phyloP scores from a whole-genome alignment of 805 yeast genomes.

The Hanseniaspora occidentalis region DNA sequence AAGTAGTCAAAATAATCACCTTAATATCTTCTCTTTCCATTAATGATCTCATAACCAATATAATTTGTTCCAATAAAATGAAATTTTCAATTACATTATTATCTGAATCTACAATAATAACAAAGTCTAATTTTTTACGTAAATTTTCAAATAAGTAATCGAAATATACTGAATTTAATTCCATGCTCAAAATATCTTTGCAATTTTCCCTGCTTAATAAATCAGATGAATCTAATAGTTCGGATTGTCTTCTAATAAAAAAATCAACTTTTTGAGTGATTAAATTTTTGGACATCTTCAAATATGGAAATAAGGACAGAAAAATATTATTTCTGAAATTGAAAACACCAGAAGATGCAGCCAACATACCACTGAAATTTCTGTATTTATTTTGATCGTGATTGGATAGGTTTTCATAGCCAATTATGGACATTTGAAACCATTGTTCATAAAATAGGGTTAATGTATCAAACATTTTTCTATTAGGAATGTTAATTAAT shows the following conservation, averaged over 20 bases:
- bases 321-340: slow-evolving; percentile 21
- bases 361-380: slow-evolving; percentile 61
- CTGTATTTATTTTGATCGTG: slow-evolving; percentile 37
- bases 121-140: slow-evolving; percentile 25
- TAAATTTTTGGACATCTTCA: slow-evolving; percentile 9
- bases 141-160: slow-evolving; percentile 29
- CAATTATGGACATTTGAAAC: slow-evolving; percentile 10
- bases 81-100: slow-evolving; percentile 17
- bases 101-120: slow-evolving; percentile 23
- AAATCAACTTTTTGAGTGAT: slow-evolving; percentile 26
- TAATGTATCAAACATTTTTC: slow-evolving; percentile 21
- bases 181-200: slow-evolving; percentile 57
- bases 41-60: slow-evolving; percentile 32
- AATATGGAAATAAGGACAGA: slow-evolving; percentile 6
- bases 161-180: slow-evolving; percentile 47
- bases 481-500: slow-evolving; percentile 15
- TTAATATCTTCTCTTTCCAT: slow-evolving; percentile 23
- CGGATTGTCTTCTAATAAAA: slow-evolving; percentile 40
- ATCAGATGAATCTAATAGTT: slow-evolving; percentile 35
- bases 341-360: slow-evolving; percentile 57
- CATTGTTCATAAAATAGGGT: slow-evolving; percentile 27
- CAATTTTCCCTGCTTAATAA: slow-evolving; percentile 54
- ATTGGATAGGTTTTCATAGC: slow-evolving; percentile 16
- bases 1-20: slow-evolving; percentile 23
- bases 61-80: slow-evolving; percentile 35